Base-by-base conservation (phyloP, 2,329 filamentous ascomycete species). In the Eutypella sp. region DNA sequence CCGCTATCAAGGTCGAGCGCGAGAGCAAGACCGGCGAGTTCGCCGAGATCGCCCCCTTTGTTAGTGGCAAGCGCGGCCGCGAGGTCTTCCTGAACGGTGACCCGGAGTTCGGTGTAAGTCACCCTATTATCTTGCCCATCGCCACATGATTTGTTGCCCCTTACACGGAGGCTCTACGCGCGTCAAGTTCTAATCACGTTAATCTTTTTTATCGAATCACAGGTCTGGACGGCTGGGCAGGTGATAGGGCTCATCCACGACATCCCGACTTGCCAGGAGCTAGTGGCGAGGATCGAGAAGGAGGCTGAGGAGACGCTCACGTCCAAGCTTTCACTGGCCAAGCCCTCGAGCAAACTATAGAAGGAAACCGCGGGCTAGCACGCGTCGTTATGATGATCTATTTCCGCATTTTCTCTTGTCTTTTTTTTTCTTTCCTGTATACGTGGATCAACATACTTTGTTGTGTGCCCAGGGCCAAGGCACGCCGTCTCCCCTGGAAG, bases 141-240 rank as follows among this genome's bases (percentile, higher is more conserved):
- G 18, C 13, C 25, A 29, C 25, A 29, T 29, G 8, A 29, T 13
- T 37, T 52, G 31, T 49, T 56, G 15, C n/a, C n/a, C n/a, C n/a
- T n/a, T n/a, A n/a, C n/a, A n/a, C n/a, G n/a, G n/a, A n/a, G n/a
- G n/a, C n/a, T n/a, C n/a, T n/a, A n/a, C n/a, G n/a, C n/a, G n/a
- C n/a, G n/a, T n/a, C n/a, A n/a, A n/a, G n/a, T n/a, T n/a, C n/a
- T n/a, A n/a, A n/a, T n/a, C n/a, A n/a, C n/a, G n/a, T n/a, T n/a
- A n/a, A n/a, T n/a, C n/a, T n/a, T n/a, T n/a, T n/a, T n/a, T 52
- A 34, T 43, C 36, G 31, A 27, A 40, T 44, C 5, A 46, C 57
- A 92, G 87, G 87, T 96, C 33, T 99, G 93, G 93, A 97, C 93
- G 18, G 90, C 92, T 8, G 93, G 93, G 10, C 92, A 96, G 66